Conservation (phyloP, 1,284 basidiomycete species). For the Ceratobasidium sp. region DNA sequence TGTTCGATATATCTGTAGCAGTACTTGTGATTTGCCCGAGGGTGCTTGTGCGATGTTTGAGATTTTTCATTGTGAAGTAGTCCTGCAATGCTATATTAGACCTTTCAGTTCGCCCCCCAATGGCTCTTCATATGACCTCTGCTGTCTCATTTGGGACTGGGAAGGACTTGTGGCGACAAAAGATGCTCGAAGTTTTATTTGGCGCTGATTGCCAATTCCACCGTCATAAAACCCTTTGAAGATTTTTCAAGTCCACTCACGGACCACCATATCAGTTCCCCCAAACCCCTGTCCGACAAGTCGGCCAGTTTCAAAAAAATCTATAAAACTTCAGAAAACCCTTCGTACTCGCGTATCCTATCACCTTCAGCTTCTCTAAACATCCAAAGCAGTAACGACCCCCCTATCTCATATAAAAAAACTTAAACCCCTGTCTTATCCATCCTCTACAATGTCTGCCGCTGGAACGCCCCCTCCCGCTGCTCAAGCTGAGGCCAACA, state of each 20-base stretch:
- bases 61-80: constrained; percentile 1
- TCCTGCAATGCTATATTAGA: constrained; percentile 8
- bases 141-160: constrained; percentile 12
- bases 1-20: constrained; percentile 18
- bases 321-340: constrained; percentile 63
- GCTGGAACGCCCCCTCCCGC: constrained; percentile 40
- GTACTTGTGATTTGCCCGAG: constrained; percentile 22
- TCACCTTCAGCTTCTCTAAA: constrained; percentile 36
- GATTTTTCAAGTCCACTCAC: constrained; percentile 29
- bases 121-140: neutral
- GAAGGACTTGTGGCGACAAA: constrained; percentile 14
- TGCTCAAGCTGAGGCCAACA: constrained; percentile 38
- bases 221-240: constrained; percentile 26
- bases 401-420: constrained; percentile 34
- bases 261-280: constrained; percentile 40
- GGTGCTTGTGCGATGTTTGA: constrained; percentile 16
- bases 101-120: neutral
- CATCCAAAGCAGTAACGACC: constrained; percentile 45
- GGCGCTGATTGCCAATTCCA: constrained; percentile 23
- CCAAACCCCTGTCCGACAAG: constrained; percentile 45
- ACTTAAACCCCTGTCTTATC: constrained; percentile 69
- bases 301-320: constrained; percentile 52
- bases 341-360: constrained; percentile 39
- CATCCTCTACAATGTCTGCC: constrained; percentile 51
- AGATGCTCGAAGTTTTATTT: constrained; percentile 12